Base-by-base conservation (phyloP, 768 basidiomycete species). In the Suillus cothurnatus region DNA sequence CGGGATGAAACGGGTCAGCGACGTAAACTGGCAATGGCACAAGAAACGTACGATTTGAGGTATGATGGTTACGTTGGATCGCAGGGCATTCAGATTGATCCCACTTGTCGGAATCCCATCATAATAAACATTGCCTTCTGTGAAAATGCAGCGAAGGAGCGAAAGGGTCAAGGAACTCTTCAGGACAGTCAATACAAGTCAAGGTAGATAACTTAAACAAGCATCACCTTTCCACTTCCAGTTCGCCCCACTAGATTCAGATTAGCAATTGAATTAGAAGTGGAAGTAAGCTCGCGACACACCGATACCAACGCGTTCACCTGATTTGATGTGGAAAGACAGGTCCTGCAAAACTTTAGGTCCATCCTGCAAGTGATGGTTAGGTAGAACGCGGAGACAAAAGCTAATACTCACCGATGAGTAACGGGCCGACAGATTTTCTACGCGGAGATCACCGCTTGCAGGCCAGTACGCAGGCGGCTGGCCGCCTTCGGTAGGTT, bases 401-500 rank as follows among this genome's bases (percentile, higher is more conserved):
- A n/a, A 34, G 23, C 12, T 36, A 41, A 38, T 32, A 52, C 73
- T 31, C 66, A 79, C 79, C 3, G 62, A 45, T 28, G 81, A 81
- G 66, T 85, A 86, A 49, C 78, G 74, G 0, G 88, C 87, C 15
- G 79, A 82, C 5, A 88, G 74, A 38, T 82, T 79, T 65, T 88
- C 82, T 2, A 86, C 82, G 4, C 74, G 69, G n/a, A 88, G 75
- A 15, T 80, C 75, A 1, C 88, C 88, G 34, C 83, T 84, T 1
- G 87, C 79, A 5, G 88, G 88, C 88, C 88, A 89, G 64, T 86
- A 84, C 0, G 88, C 87, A 6, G 88, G 86, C 4, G 88, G 88
- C n/a, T 80, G 71, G 3, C 82, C 82, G 7, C 75, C 66, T 32
- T 74, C 66, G 0, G 77, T 78, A 0, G 81, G 67, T 61, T 78